Conservation (phyloP, 2,329 filamentous ascomycete species). For the Conoideocrella luteorostrata region DNA sequence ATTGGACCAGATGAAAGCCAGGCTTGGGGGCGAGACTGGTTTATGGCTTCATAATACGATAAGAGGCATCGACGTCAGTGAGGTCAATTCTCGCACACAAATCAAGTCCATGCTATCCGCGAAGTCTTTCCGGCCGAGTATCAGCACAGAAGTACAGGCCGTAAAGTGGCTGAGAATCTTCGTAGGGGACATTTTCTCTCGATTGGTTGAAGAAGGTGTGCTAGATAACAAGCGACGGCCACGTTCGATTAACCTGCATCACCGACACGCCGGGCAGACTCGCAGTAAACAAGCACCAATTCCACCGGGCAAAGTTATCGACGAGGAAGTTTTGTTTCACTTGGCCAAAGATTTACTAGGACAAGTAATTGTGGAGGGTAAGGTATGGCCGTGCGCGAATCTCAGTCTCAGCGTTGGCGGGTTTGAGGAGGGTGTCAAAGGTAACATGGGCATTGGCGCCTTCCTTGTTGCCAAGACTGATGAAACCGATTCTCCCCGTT, state of each 20-base stretch:
- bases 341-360: constrained; percentile 69
- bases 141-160: constrained; percentile 72
- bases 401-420: constrained; percentile 83
- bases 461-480: constrained; percentile 82
- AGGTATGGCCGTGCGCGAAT: constrained; percentile 87
- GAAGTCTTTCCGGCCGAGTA: constrained; percentile 85
- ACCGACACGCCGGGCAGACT: constrained; percentile 66
- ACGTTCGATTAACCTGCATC: constrained; percentile 77
- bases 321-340: constrained; percentile 66
- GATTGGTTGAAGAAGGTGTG: constrained; percentile 85
- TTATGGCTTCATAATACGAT: constrained; percentile 80
- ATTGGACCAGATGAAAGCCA: constrained; percentile 68
- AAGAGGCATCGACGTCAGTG: constrained; percentile 77
- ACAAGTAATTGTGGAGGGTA: constrained; percentile 71
- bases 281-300: constrained; percentile 73
- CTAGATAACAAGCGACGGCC: constrained; percentile 82
- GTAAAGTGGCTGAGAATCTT: constrained; percentile 87
- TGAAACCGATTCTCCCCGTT: constrained; percentile 42
- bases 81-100: constrained; percentile 84
- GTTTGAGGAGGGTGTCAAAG: constrained; percentile 79
- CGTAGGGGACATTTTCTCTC: constrained; percentile 80
- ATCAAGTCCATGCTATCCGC: constrained; percentile 98
- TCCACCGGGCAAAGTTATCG: constrained; percentile 65
- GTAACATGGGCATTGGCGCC: constrained; percentile 78
- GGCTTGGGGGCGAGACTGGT: constrained; percentile 77